These are phyloP conservation scores for Alternaria gaisen DNA, from an alignment of 2,329 filamentous ascomycete genomes.

Conservation along the genomic window DNA sequence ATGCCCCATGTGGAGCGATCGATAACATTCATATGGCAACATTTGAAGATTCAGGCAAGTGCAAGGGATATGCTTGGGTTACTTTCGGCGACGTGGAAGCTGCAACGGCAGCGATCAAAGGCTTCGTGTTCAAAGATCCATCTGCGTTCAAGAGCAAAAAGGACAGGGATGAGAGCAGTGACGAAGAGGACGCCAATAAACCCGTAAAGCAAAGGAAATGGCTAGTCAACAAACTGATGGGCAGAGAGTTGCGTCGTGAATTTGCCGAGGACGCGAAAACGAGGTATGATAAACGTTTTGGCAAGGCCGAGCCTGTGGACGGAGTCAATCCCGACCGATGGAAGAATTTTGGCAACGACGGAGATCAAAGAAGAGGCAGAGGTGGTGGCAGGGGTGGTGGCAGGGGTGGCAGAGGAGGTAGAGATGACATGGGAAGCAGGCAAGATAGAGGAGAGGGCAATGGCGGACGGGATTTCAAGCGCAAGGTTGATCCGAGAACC, in stretches of 20 bases:
- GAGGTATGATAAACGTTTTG: slow-evolving; percentile 93
- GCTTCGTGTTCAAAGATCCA: slow-evolving; percentile 76
- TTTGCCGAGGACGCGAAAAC: slow-evolving; percentile 90
- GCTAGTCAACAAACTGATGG: slow-evolving; percentile 86
- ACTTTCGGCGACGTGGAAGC: slow-evolving; percentile 83
- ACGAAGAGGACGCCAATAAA: slow-evolving; percentile 55
- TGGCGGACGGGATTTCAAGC: slow-evolving; percentile 39
- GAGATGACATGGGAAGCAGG: slow-evolving; percentile 22
- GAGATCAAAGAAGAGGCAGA: slow-evolving; percentile 30
- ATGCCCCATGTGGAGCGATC: slow-evolving; percentile 83
- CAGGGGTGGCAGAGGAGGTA: slow-evolving; percentile 11
- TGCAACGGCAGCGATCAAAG: slow-evolving; percentile 79
- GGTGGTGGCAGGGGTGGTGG: background rate
- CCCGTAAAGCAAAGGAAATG: slow-evolving; percentile 66
- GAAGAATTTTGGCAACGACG: slow-evolving; percentile 42
- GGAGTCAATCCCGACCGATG: slow-evolving; percentile 47
- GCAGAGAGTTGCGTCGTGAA: slow-evolving; percentile 84
- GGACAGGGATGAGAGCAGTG: slow-evolving; percentile 64
- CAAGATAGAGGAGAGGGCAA: slow-evolving; percentile 35
- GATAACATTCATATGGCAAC: slow-evolving; percentile 88
- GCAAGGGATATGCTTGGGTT: slow-evolving; percentile 97
- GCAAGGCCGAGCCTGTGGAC: slow-evolving; percentile 61
- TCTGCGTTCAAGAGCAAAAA: slow-evolving; percentile 57
- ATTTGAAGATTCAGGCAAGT: slow-evolving; percentile 96
- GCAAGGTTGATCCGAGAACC: slow-evolving; percentile 56